Base-by-base conservation (phyloP, 257 asterid species). In the Solanum clarkiae region DNA sequence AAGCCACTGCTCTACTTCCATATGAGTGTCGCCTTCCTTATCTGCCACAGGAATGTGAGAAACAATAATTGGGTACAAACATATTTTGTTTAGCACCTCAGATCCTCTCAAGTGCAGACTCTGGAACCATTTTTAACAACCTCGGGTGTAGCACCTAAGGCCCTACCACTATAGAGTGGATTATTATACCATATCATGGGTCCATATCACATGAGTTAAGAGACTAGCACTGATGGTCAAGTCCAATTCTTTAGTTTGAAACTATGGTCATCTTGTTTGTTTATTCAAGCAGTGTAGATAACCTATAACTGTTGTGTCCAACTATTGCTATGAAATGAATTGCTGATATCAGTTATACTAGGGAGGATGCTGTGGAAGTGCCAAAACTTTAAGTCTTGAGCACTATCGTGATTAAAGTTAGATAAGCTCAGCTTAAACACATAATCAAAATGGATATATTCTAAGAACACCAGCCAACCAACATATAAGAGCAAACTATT, bases 151-250 rank as follows among this genome's bases (percentile, higher is more conserved):
- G 63, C 26, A 53, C 63, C 82, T 77, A 79, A 10, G 62, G 81
- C 81, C 91, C 87, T 72, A 82, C 87, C 63, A 86, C 44, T 63
- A 75, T 75, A 75, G 60, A 75, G 36, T 75, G 22, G 44, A 75
- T 22, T 74, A 75, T 14, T 75, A 13, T 47, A 75, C 82, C 82
- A 75, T 75, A 24, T 49, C 22, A 49, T 44, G 16, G 84, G 47
- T 77, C 47, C 16, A 51, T 77, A 77, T 77, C 26, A 26, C 63
- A 77, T 77, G 63, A 29, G 40, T 44, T 70, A 10, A 42, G 42
- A 40, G 15, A 10, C 51, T 70, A 70, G 53, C 79, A 42, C 26
- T 70, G 54, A 40, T 70, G 80, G 42, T 70, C 80, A 77, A 16
- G 63, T 3, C 63, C 22, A 0, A 47, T 75, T 75, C 44, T 69